Evolutionary conservation across 2,329 filamentous ascomycete genomes (phyloP), one percentile per base, ranked within the genome.

Genomic region (Leptographium galeiforme): DNA sequence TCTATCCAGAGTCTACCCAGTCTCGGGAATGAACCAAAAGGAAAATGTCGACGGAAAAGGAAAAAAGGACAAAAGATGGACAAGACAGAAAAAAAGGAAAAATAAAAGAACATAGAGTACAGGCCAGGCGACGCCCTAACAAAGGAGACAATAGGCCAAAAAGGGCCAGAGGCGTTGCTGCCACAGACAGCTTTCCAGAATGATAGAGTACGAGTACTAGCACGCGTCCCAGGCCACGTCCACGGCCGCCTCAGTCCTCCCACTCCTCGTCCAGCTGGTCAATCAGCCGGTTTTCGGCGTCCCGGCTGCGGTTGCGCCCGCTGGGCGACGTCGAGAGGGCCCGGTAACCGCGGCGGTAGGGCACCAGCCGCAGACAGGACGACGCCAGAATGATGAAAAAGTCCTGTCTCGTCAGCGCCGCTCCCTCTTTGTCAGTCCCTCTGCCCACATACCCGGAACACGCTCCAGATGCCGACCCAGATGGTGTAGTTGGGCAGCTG

Each of bases 181-280:
- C n/a, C 39, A 41, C 39, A 41, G 39, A 41, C 45, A 34, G 45
- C 30, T 25, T 14, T 33, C 14, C 30, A 48, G 8, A 36, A 36
- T 36, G 8, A 14, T 16, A 25, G 25, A 25, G 25, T 5, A 25
- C 25, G 13, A 14, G 13, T 4, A 34, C 11, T 36, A 48, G 13
- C 2, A 45, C 25, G 32, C 30, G 33, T 48, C 12, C 19, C 12
- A 8, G n/a, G n/a, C n/a, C n/a, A n/a, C n/a, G n/a, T n/a, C 34
- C 12, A 2, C 25, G 25, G 25, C 25, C 25, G 25, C 25, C 25
- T 19, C 33, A 83, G 58, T 95, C 90, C 61, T 96, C 90, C 91
- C 91, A 97, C 66, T 96, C 90, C 67, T 97, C 91, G 63, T 97
- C 93, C 56, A 96, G 74, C 68, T 96, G 89, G 67, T 97, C 91